phyloP scores from a whole-genome alignment of 2,329 filamentous ascomycete species.

The Verruconis gallopava region DNA sequence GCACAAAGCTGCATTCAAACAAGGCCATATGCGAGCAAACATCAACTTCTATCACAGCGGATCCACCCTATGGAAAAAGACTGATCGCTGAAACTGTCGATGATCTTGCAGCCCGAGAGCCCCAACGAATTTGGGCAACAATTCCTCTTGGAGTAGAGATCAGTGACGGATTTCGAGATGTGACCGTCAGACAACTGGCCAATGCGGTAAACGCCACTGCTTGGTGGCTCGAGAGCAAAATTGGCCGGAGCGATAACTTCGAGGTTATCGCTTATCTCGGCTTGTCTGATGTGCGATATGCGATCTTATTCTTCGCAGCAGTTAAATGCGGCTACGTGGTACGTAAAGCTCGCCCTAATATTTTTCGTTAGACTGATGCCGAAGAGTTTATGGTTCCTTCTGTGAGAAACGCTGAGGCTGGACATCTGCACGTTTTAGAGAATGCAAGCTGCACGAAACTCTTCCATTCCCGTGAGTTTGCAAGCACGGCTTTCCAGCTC shows the following conservation, averaged over 20 bases:
- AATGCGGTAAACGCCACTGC: background rate
- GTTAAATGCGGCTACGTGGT: background rate
- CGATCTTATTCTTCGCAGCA: background rate
- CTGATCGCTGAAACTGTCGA: background rate
- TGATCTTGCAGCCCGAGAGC: background rate
- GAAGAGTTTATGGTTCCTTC: background rate
- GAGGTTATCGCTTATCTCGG: slow-evolving; percentile 1
- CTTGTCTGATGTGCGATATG: background rate
- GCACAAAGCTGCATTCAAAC: background rate
- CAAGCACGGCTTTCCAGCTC: background rate
- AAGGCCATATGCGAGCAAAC: background rate
- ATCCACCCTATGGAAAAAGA: background rate
- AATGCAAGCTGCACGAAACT: background rate
- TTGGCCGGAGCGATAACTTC: background rate
- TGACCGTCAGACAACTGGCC: background rate
- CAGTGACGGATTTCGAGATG: background rate
- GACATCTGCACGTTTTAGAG: background rate
- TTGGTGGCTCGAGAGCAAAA: background rate
- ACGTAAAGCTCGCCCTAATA: too few species aligned
- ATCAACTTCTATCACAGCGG: background rate
- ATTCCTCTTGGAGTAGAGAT: background rate
- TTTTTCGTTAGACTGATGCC: too few species aligned
- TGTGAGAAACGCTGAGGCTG: background rate
- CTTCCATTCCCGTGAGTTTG: background rate
- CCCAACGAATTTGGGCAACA: background rate